Percentiles rank a stretch among this genome's conserved stretches.
Evolutionary conservation across 805 yeast genomes (phyloP).

Genomic region (Hanseniaspora nectarophila): DNA sequence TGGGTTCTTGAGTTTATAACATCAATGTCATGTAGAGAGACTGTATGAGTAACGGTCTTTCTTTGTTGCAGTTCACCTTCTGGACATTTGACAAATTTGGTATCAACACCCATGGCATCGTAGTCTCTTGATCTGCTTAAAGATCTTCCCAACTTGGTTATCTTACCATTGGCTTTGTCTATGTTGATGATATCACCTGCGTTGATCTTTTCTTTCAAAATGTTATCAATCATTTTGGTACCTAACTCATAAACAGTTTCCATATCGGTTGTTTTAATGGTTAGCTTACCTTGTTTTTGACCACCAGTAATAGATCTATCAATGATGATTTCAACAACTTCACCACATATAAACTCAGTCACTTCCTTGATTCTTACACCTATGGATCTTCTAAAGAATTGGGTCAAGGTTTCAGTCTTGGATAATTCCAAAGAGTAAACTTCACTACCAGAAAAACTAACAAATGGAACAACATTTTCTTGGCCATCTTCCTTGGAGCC

Average conservation of each 20-base stretch:
- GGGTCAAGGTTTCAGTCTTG: conserved; percentile 92
- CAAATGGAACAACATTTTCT: conserved; percentile 60
- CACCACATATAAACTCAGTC: conserved; percentile 96
- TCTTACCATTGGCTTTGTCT: conserved; percentile 90
- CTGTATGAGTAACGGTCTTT: conserved; percentile 91
- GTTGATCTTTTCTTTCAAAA: conserved; percentile 85
- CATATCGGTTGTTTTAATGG: conserved; percentile 96
- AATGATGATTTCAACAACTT: conserved; percentile 91
- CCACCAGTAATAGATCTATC: conserved; percentile 94
- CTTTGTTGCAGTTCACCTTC: conserved; percentile 97
- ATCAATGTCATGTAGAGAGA: conserved; percentile 94
- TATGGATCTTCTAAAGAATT: conserved; percentile 89
- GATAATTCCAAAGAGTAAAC: conserved; percentile 81
- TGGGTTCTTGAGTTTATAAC: conserved; percentile 95
- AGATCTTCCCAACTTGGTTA: conserved; percentile 88
- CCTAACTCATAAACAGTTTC: conserved; percentile 96
- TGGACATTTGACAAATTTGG: conserved; percentile 94
- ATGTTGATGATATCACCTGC: conserved; percentile 96
- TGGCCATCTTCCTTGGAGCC: conserved; percentile 3
- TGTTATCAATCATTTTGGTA: conserved; percentile 83
- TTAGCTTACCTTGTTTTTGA: conserved; percentile 93
- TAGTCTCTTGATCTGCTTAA: conserved; percentile 94
- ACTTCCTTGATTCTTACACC: conserved; percentile 94
- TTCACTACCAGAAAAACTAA: conserved; percentile 90
- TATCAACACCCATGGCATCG: conserved; percentile 98